Base-by-base conservation (phyloP, 805 yeast species). In the Ogataea neopini region DNA sequence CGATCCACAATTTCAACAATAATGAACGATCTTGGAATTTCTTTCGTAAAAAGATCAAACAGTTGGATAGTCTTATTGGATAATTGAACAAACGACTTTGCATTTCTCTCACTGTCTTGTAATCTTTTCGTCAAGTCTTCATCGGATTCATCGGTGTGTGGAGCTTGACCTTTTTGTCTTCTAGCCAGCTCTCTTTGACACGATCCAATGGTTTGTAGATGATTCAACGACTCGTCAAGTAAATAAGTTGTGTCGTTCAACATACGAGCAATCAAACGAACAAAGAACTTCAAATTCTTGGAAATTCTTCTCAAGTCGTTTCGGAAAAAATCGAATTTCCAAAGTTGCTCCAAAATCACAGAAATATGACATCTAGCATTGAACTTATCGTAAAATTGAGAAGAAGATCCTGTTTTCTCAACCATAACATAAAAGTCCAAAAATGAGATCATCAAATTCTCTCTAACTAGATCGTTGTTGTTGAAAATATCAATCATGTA, bases 341-440 rank as follows among this genome's bases (percentile, higher is more conserved):
- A 94, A 45, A 94, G 71, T 56, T 83, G 83, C 63, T 89, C 92
- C 58, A 94, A 70, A 28, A 94, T 85, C 40, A 79, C 79, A 0
- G 97, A 86, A 23, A 94, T 88, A 62, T 88, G 85, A 67, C 83
- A 92, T 64, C 99, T 79, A 37, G 88, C 80, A 65, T 89, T 91
- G 71, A 94, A 94, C 68, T 94, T 94, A 66, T 94, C 99, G 66
- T 92, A 92, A 63, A 92, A 94, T 67, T 94, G 98, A 0, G 95
- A 83, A 6, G 92, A 84, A 1, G 97, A 86, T 8, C 99, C 99
- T 0, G 99, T 94, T 60, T 88, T 90, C 65, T 94, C 99, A 43
- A 92, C 91, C 75, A 88, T 88, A 29, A 94, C 96, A 65, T 92
- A 94, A 52, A 90, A 86, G 58, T 89, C 95, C 67, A 94, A 76